Evolutionary conservation across 163 green algal genomes (phyloP).

Genomic region (Prototheca stagnorum): DNA sequence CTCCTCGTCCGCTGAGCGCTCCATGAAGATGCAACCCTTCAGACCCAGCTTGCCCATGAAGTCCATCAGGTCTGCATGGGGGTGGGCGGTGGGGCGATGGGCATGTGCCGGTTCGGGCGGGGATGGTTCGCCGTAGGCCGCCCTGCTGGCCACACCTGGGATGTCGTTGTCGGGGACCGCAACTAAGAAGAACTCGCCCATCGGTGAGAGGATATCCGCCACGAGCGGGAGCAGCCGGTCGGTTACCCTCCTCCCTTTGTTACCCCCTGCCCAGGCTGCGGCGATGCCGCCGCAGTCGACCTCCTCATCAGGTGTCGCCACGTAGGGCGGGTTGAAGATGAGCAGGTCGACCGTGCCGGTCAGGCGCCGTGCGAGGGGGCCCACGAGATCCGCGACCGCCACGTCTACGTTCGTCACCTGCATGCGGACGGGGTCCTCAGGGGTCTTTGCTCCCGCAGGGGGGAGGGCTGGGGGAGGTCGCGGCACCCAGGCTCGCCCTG

Average conservation of each 20-base stretch:
- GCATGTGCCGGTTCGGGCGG: too few relatives aligned
- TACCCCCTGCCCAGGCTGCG: conserved; percentile 71
- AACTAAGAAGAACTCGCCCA: conserved; percentile 52
- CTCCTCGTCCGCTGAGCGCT: conserved; percentile 20
- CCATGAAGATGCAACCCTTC: conserved; percentile 6
- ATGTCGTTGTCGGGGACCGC: conserved; percentile 61
- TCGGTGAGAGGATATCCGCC: conserved; percentile 26
- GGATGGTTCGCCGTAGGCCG: too few relatives aligned
- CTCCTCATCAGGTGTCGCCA: conserved; percentile 81
- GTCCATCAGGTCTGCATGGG: conserved; percentile 27
- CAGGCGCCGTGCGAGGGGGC: conserved; percentile 13
- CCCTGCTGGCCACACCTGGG: too few relatives aligned
- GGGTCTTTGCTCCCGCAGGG: too few relatives aligned
- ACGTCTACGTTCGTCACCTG: conserved; percentile 22
- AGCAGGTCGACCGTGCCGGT: conserved; percentile 27
- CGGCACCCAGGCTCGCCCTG: too few relatives aligned
- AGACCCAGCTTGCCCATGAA: conserved; percentile 25
- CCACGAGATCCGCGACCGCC: conserved; percentile 23
- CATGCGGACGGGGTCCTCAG: too few relatives aligned
- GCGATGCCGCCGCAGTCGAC: conserved; percentile 39
- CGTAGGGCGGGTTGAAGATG: conserved; percentile 93
- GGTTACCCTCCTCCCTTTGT: conserved; percentile 50
- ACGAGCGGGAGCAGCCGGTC: conserved; percentile 60
- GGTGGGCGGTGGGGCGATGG: too few relatives aligned
- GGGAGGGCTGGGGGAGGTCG: too few relatives aligned